phyloP scores from a whole-genome alignment of 1,139 yeast genomes.

The Candida tropicalis region DNA sequence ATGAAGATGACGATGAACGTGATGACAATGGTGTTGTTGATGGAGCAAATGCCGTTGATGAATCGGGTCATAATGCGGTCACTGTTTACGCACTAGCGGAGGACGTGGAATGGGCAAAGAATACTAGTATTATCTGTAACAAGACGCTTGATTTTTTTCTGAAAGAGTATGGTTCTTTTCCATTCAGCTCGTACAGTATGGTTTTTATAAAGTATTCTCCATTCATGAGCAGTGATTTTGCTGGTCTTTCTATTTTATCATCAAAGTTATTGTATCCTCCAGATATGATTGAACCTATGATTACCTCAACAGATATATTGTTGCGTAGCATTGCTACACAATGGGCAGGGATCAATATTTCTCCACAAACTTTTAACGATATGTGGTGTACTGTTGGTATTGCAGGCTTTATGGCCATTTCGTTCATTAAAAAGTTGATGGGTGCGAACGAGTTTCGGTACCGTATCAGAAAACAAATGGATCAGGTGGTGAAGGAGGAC shows the following conservation, averaged over 20 bases:
- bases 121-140: constrained; percentile 75
- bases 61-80: constrained; percentile 38
- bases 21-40: constrained; percentile 28
- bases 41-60: constrained; percentile 38
- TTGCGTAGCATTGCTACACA: constrained; percentile 79
- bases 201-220: constrained; percentile 67
- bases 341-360: constrained; percentile 93
- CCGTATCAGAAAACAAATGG: constrained; percentile 64
- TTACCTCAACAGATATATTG: constrained; percentile 65
- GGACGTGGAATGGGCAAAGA: constrained; percentile 59
- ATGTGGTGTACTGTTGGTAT: constrained; percentile 93
- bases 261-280: constrained; percentile 75
- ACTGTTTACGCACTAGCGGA: constrained; percentile 61
- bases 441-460: constrained; percentile 84
- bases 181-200: constrained; percentile 79
- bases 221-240: constrained; percentile 51
- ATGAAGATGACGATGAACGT: constrained; percentile 38
- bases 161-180: constrained; percentile 90
- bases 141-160: constrained; percentile 83
- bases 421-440: constrained; percentile 69
- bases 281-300: constrained; percentile 77
- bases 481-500: constrained; percentile 70
- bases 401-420: constrained; percentile 78
- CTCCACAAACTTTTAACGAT: constrained; percentile 79
- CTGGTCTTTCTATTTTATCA: constrained; percentile 74